phyloP scores from a whole-genome alignment of 1,139 yeast genomes.

The Ogataea hybrid region DNA sequence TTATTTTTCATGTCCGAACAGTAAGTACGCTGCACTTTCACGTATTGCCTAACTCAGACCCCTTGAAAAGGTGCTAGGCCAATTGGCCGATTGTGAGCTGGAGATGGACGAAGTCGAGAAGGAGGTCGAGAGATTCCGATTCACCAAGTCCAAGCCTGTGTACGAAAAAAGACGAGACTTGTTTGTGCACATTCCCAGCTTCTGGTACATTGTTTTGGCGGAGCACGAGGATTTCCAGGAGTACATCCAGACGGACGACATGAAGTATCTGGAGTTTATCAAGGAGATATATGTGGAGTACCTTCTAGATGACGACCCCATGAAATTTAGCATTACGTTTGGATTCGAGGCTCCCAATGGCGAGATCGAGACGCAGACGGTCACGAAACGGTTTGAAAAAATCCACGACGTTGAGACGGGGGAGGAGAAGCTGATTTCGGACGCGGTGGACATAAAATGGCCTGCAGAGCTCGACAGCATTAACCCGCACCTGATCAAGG shows the following conservation, averaged over 20 bases:
- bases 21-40: background rate
- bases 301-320: constrained; percentile 40
- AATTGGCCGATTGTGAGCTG: constrained; percentile 54
- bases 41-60: background rate
- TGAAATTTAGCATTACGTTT: constrained; percentile 57
- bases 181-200: constrained; percentile 52
- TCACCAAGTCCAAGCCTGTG: constrained; percentile 48
- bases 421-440: constrained; percentile 51
- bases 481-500: constrained; percentile 49
- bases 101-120: constrained; percentile 55
- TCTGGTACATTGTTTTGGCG: constrained; percentile 75
- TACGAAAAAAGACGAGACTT: constrained; percentile 49
- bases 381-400: constrained; percentile 52
- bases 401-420: constrained; percentile 44
- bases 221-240: constrained; percentile 78
- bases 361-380: constrained; percentile 47
- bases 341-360: constrained; percentile 41
- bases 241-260: constrained; percentile 62
- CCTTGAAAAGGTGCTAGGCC: constrained; percentile 32
- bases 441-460: constrained; percentile 51
- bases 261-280: constrained; percentile 62
- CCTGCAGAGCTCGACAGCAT: constrained; percentile 53
- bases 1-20: background rate
- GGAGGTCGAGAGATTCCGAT: constrained; percentile 49
- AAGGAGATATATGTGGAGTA: constrained; percentile 53